A percentile compares a stretch with the other conserved stretches of the same genome.
phyloP scores from a whole-genome alignment of 1,284 basidiomycete genomes.

The Coniophora puteana region DNA sequence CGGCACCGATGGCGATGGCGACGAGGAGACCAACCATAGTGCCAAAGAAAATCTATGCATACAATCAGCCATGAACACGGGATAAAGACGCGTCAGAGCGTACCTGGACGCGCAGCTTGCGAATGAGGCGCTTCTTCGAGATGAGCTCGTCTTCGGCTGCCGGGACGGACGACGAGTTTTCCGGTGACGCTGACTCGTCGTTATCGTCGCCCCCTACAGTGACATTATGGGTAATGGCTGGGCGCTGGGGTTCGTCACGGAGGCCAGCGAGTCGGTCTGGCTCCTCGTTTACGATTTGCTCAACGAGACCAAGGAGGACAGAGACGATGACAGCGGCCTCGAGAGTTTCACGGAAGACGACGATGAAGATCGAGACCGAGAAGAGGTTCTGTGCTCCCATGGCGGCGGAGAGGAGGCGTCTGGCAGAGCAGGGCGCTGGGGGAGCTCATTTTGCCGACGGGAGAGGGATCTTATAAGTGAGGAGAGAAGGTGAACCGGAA shows the following conservation, averaged over 20 bases:
- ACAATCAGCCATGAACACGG: background rate
- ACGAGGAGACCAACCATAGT: slow-evolving; percentile 71
- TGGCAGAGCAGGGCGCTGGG: slow-evolving; percentile 6
- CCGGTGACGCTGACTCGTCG: too few relatives aligned
- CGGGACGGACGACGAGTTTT: background rate
- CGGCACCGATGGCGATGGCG: slow-evolving; percentile 72
- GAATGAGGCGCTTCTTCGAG: slow-evolving; percentile 38
- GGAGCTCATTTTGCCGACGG: background rate
- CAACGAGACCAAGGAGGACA: slow-evolving; percentile 80
- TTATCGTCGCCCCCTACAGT: slow-evolving; percentile 13
- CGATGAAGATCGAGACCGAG: slow-evolving; percentile 83
- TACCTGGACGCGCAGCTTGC: slow-evolving; percentile 65
- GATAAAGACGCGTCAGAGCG: background rate
- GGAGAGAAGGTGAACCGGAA: background rate
- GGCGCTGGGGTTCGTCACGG: slow-evolving; percentile 12
- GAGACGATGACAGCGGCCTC: slow-evolving; percentile 89
- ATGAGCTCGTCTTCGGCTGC: slow-evolving; percentile 17
- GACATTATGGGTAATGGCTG: slow-evolving; percentile 8
- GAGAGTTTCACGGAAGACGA: slow-evolving; percentile 85
- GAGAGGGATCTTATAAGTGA: slow-evolving; percentile 8
- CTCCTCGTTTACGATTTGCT: slow-evolving; percentile 66
- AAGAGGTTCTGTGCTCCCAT: slow-evolving; percentile 64
- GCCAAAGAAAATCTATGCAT: slow-evolving; percentile 76
- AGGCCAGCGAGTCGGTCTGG: slow-evolving; percentile 17
- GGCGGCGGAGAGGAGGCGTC: slow-evolving; percentile 12